Percentiles rank a stretch among this genome's conserved stretches.
phyloP scores from a whole-genome alignment of 805 yeast species.

The Ogataea pignaliae region DNA sequence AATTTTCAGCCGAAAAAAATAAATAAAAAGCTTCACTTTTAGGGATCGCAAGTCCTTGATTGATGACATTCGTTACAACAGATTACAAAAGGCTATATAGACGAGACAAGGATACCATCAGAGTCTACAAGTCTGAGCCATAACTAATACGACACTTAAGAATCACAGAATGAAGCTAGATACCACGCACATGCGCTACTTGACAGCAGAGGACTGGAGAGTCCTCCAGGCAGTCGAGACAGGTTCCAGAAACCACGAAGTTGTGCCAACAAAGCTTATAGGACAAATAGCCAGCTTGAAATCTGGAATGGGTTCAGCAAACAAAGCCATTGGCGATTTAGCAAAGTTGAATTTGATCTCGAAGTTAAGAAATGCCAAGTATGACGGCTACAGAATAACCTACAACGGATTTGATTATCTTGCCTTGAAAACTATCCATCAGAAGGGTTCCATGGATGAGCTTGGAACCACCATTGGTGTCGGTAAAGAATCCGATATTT shows the following conservation, averaged over 20 bases:
- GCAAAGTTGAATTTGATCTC: constrained; percentile 82
- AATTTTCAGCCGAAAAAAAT: no score
- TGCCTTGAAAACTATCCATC: constrained; percentile 80
- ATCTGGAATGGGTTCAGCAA: constrained; percentile 64
- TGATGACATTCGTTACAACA: no score
- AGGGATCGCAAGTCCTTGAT: no score
- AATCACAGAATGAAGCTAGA: constrained; percentile 73
- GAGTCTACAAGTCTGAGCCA: background rate
- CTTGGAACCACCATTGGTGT: constrained; percentile 90
- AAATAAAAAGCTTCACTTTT: no score
- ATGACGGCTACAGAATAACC: constrained; percentile 90
- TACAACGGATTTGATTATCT: constrained; percentile 89
- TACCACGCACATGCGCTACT: constrained; percentile 87
- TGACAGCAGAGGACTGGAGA: constrained; percentile 85
- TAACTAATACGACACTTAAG: background rate
- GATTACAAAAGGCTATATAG: background rate
- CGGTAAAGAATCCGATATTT: constrained; percentile 96
- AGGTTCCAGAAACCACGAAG: constrained; percentile 90
- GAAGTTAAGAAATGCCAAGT: constrained; percentile 80
- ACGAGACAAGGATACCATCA: background rate
- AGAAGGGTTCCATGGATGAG: constrained; percentile 66
- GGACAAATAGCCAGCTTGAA: constrained; percentile 75
- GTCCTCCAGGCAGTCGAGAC: constrained; percentile 84
- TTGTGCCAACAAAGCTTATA: constrained; percentile 86
- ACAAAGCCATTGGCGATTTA: constrained; percentile 73